Base-by-base conservation (phyloP, 768 basidiomycete species). In the Termitomyces sp. region DNA sequence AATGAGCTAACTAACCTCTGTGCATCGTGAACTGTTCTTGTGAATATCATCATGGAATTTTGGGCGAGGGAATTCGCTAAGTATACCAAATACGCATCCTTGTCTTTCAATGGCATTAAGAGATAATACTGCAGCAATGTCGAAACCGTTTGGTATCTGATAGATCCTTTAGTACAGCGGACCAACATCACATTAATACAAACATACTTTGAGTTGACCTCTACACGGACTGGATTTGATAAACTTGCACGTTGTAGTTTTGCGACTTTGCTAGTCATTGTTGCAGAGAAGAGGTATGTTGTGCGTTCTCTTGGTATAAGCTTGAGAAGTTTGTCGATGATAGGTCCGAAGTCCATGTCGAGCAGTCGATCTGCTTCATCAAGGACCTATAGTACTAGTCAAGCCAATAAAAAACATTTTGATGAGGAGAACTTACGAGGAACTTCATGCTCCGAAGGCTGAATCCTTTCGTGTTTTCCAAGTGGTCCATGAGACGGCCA, bases 401-500 rank as follows among this genome's bases (percentile, higher is more conserved):
- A 53, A 48, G 47, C 32, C 22, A 36, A 53, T 22, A 37, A 24
- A 22, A 46, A 37, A 0, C 41, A 48, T 32, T 12, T 26, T 0
- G 8, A 16, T 22, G 3, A 12, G 69, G 9, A 22, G 26, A 10
- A 55, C 90, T 51, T 63, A 95, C 96, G 69, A 99, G 71, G 69
- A 94, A 98, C 71, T 93, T 92, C 53, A 98, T 74, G 16, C 74
- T 80, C 65, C 92, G 80, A 64, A 99, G 71, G 62, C 85, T 92
- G 70, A 98, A 99, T 2, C 97, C 97, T 71, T 98, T 99, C 4
- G 97, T 98, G 65, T 93, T 92, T 70, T 98, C 94, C 46, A 99
- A 75, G 71, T 98, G 97, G 69, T 97, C 92, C 60, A 93, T 80
- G 65, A 98, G 73, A 53, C 96, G 84, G 59, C 96, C 96, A 1